Evolutionary conservation across 2,329 filamentous ascomycete genomes (phyloP).

Genomic region (Fusarium ambrosium): DNA sequence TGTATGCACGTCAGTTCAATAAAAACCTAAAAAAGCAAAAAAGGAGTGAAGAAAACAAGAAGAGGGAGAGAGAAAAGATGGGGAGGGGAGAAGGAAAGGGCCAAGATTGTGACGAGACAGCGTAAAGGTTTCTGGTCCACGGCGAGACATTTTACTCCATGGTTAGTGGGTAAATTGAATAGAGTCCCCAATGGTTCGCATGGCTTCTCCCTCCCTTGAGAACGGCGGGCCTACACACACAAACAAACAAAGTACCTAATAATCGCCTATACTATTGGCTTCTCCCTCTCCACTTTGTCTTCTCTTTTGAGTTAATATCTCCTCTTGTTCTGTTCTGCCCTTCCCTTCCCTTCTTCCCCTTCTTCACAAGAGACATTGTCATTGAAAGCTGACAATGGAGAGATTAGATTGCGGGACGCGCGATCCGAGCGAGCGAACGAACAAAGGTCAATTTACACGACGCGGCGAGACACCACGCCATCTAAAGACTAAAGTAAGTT

Average conservation of each 20-base stretch:
- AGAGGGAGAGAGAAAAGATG: not conserved
- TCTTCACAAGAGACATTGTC: slow-evolving; percentile 21
- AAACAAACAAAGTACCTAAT: slow-evolving; percentile 17
- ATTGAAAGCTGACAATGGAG: slow-evolving; percentile 22
- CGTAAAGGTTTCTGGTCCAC: not conserved
- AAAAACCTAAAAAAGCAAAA: slow-evolving; percentile 20
- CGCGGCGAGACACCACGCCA: slow-evolving; percentile 22
- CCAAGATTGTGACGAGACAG: slow-evolving; percentile 37
- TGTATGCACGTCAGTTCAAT: slow-evolving; percentile 18
- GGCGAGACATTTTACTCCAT: slow-evolving; percentile 33
- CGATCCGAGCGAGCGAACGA: slow-evolving; percentile 4
- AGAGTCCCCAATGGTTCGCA: slow-evolving; percentile 15
- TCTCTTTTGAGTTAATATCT: not conserved
- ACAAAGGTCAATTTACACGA: slow-evolving; percentile 32
- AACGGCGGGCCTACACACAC: slow-evolving; percentile 1
- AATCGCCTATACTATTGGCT: slow-evolving; percentile 41
- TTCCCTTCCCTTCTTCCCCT: not conserved
- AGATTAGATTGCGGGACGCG: slow-evolving; percentile 23
- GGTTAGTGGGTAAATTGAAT: not conserved
- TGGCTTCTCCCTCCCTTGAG: slow-evolving; percentile 28
- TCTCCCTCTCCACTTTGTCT: slow-evolving; percentile 29
- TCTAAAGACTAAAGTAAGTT: slow-evolving; percentile 7
- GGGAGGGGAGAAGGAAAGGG: not conserved
- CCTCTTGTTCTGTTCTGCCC: not conserved
- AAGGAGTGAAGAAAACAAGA: slow-evolving; percentile 26